Evolutionary conservation across 768 basidiomycete species (phyloP).

Genomic region (Floccularia luteovirens): DNA sequence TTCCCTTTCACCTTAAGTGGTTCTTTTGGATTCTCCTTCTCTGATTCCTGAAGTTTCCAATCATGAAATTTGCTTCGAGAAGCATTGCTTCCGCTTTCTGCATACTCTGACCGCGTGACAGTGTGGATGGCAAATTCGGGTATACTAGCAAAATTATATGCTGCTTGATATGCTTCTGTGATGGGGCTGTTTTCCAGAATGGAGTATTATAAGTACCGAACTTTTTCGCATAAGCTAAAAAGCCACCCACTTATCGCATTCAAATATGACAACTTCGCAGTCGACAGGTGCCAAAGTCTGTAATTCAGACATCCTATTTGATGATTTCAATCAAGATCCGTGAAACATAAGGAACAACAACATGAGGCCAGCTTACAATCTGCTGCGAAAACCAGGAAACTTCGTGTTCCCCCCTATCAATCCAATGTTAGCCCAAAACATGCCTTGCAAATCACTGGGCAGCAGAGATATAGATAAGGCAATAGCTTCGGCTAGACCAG

Average conservation of each 20-base stretch:
- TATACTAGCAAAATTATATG: conserved; percentile 46
- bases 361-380: conserved; percentile 58
- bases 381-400: conserved; percentile 62
- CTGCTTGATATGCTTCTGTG: conserved; percentile 58
- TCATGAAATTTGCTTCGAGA: conserved; percentile 69
- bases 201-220: conserved; percentile 4
- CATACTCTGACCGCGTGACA: conserved; percentile 78
- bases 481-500: conserved; percentile 71
- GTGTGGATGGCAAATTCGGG: conserved; percentile 42
- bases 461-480: conserved; percentile 69
- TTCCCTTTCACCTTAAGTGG: conserved; percentile 19
- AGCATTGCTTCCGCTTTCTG: conserved; percentile 73
- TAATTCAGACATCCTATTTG: conserved; percentile 61
- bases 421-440: conserved; percentile 96
- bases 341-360: conserved; percentile 7
- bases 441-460: conserved; percentile 75
- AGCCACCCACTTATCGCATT: conserved; percentile 61
- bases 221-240: conserved; percentile 4
- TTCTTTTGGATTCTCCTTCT: conserved; percentile 25
- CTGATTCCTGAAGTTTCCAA: conserved; percentile 38
- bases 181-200: conserved; percentile 38
- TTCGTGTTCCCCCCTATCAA: conserved; percentile 79
- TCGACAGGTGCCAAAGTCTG: conserved; percentile 77
- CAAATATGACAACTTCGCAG: conserved; percentile 65
- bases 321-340: conserved; percentile 5